phyloP scores from a whole-genome alignment of 1,284 basidiomycete genomes.

The Pterulicium gracile region DNA sequence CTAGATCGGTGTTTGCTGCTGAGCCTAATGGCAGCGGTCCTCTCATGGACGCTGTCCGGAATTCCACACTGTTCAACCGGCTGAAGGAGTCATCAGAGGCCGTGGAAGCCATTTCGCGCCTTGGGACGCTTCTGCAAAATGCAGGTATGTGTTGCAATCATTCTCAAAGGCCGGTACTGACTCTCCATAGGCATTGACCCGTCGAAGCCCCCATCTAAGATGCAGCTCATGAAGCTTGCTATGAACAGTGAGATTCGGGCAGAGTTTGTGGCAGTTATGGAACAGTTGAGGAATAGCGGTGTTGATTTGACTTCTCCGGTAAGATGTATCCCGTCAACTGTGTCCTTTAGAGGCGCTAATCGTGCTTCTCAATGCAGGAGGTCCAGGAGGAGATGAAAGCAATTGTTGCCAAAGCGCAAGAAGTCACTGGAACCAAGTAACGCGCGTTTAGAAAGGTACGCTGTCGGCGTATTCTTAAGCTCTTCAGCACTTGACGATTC shows the following conservation, averaged over 20 bases:
- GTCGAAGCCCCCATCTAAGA: slow-evolving; percentile 33
- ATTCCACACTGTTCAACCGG: neutral
- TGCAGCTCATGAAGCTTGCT: slow-evolving; percentile 41
- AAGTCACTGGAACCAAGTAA: too few relatives aligned
- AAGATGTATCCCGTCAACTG: neutral
- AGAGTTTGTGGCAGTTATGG: slow-evolving; percentile 32
- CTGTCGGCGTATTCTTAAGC: too few relatives aligned
- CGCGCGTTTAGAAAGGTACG: too few relatives aligned
- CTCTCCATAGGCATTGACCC: slow-evolving; percentile 27
- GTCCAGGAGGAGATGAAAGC: slow-evolving; percentile 22
- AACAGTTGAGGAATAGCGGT: slow-evolving; percentile 48
- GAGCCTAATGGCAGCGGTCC: neutral
- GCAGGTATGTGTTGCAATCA: slow-evolving; percentile 28
- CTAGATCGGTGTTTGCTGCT: neutral
- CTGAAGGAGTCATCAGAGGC: neutral
- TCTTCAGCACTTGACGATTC: too few relatives aligned
- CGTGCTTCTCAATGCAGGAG: neutral
- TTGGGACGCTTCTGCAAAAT: slow-evolving; percentile 27
- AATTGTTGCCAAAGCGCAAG: slow-evolving; percentile 22
- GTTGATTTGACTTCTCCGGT: slow-evolving; percentile 39
- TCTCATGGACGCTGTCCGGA: slow-evolving; percentile 1
- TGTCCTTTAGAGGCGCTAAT: too few relatives aligned
- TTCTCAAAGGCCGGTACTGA: neutral
- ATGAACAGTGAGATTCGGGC: slow-evolving; percentile 41
- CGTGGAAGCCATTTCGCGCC: slow-evolving; percentile 3